Conservation (phyloP, 805 yeast species). For the Candida chauliodis region DNA sequence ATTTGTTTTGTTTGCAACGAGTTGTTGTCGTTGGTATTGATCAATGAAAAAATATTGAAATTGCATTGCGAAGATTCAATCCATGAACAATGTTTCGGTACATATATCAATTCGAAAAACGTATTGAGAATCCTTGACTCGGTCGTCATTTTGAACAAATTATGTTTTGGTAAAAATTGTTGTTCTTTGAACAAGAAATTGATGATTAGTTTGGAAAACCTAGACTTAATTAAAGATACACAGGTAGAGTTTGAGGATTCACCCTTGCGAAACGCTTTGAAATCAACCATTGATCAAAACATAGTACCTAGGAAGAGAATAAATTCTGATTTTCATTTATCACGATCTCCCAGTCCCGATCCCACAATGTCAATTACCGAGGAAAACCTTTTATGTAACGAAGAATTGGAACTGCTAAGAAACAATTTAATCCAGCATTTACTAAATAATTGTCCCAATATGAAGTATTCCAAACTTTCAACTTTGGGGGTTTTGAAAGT, state of each 20-base stretch:
- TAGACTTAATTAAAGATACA: not conserved
- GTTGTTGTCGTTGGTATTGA: slow-evolving; percentile 41
- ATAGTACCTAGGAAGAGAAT: not conserved
- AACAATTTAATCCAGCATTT: slow-evolving; percentile 26
- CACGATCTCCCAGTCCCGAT: slow-evolving; percentile 20
- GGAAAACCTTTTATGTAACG: slow-evolving; percentile 17
- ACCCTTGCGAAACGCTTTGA: slow-evolving; percentile 7
- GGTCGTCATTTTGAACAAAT: not conserved
- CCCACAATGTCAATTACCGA: slow-evolving; percentile 15
- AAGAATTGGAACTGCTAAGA: slow-evolving; percentile 22
- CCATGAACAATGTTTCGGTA: slow-evolving; percentile 56
- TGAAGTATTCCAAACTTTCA: slow-evolving; percentile 24
- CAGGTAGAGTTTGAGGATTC: not conserved
- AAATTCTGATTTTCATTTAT: not conserved
- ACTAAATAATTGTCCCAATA: slow-evolving; percentile 18
- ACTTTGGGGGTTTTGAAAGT: slow-evolving; percentile 33
- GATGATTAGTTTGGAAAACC: slow-evolving; percentile 1
- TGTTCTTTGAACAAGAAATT: slow-evolving; percentile 4
- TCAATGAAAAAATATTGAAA: slow-evolving; percentile 44
- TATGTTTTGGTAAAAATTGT: slow-evolving; percentile 8
- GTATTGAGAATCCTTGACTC: not conserved
- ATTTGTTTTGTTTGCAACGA: slow-evolving; percentile 53
- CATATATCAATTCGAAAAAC: slow-evolving; percentile 14
- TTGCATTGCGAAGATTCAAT: slow-evolving; percentile 52
- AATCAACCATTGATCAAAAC: slow-evolving; percentile 5